Evolutionary conservation across 176 grass and related monocot genomes (phyloP).

Genomic region (Panicum miliaceum): DNA sequence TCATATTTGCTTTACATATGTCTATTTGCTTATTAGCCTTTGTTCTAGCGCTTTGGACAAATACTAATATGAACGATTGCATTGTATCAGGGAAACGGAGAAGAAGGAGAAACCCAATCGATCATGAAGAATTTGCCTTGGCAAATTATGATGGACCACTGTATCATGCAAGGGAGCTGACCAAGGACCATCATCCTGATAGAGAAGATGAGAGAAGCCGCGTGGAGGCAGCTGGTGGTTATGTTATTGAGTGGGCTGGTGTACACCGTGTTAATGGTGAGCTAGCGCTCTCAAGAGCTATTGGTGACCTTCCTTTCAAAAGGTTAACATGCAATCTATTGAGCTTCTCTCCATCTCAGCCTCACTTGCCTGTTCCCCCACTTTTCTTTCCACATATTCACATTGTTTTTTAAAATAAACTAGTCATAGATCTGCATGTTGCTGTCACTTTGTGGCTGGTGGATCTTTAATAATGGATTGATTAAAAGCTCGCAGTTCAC

Average conservation of each 20-base stretch:
- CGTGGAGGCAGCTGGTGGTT: conserved; percentile 86
- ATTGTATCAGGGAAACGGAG: conserved; percentile 59
- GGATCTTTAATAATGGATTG: neutral
- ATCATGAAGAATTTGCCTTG: conserved; percentile 49
- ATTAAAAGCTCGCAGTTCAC: neutral
- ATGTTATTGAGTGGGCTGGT: conserved; percentile 91
- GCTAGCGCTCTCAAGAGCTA: conserved; percentile 88
- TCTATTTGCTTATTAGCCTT: conserved; percentile 3
- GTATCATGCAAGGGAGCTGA: conserved; percentile 83
- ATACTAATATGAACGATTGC: conserved; percentile 32
- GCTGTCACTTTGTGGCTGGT: neutral
- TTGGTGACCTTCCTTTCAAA: conserved; percentile 87
- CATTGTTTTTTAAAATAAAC: conserved; percentile 12
- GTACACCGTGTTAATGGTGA: conserved; percentile 82
- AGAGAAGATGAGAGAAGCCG: conserved; percentile 96
- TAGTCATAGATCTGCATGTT: neutral
- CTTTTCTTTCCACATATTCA: neutral
- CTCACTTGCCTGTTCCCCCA: neutral
- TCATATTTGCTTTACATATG: neutral
- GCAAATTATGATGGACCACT: conserved; percentile 59
- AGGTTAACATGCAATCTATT: conserved; percentile 60
- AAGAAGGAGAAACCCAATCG: conserved; percentile 60
- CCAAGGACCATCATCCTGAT: conserved; percentile 90
- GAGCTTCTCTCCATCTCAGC: conserved; percentile 5
- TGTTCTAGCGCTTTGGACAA: conserved; percentile 34